Evolutionary conservation across 2,329 filamentous ascomycete genomes (phyloP).

Genomic region (Aplosporella prunicola): DNA sequence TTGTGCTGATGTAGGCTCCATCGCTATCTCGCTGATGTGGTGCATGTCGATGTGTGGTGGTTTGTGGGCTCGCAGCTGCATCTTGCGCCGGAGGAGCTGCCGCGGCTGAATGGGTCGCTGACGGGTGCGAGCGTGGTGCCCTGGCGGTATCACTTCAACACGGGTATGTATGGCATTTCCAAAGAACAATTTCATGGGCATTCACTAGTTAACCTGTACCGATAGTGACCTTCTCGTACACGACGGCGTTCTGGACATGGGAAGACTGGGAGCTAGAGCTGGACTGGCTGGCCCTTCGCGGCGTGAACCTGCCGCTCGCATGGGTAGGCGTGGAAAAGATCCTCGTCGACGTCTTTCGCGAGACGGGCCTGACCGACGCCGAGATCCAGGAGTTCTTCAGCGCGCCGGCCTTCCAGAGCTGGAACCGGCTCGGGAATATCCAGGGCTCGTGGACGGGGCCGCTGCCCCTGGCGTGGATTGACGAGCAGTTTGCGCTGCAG

Average conservation of each 20-base stretch:
- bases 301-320: constrained; percentile 43
- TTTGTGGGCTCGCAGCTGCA: constrained; percentile 36
- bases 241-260: constrained; percentile 44
- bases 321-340: constrained; percentile 46
- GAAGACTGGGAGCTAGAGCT: constrained; percentile 45
- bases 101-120: constrained; percentile 24
- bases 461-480: constrained; percentile 38
- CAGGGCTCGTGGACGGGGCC: constrained; percentile 38
- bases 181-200: no score
- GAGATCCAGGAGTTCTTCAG: constrained; percentile 41
- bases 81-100: constrained; percentile 22
- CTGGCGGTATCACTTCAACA: constrained; percentile 45
- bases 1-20: no score
- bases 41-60: constrained; percentile 40
- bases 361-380: constrained; percentile 34
- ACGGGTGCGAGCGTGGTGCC: constrained; percentile 35
- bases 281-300: constrained; percentile 45
- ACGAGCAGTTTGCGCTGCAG: constrained; percentile 39
- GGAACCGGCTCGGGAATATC: constrained; percentile 48
- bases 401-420: constrained; percentile 44
- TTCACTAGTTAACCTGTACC: no score
- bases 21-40: constrained; percentile 34
- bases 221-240: constrained; percentile 46
- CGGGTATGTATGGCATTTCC: constrained; percentile 22
- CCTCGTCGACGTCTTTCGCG: constrained; percentile 39